Conservation (phyloP, 116 monocot genomes). For the Papilionanthe hybrid region DNA sequence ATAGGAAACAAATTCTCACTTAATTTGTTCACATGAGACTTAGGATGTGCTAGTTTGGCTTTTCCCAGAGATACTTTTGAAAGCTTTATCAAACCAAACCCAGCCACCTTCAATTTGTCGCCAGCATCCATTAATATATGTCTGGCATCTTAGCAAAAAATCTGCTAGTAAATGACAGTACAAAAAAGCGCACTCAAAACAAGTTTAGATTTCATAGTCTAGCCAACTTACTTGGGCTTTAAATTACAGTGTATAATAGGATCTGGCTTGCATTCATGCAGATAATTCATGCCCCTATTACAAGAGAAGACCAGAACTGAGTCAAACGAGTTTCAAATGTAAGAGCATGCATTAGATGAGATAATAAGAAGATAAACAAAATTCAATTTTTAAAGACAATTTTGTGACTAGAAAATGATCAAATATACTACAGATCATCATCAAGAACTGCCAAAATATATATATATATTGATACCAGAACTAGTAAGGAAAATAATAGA, state of each 20-base stretch:
- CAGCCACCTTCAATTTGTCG: slow-evolving; percentile 74
- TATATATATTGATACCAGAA: too few relatives aligned
- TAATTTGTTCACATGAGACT: slow-evolving; percentile 28
- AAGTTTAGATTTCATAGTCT: slow-evolving; percentile 7
- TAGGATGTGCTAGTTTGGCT: slow-evolving; percentile 50
- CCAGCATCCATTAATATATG: slow-evolving; percentile 89
- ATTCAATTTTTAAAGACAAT: background rate
- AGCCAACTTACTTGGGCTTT: slow-evolving; percentile 87
- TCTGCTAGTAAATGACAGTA: slow-evolving; percentile 55
- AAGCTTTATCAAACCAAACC: slow-evolving; percentile 79
- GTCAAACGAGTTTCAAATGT: background rate
- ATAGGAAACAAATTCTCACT: slow-evolving; percentile 29
- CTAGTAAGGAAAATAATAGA: too few relatives aligned
- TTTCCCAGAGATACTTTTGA: slow-evolving; percentile 59
- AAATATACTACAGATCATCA: too few relatives aligned
- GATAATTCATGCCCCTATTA: slow-evolving; percentile 95
- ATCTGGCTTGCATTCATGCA: slow-evolving; percentile 92
- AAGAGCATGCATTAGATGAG: background rate
- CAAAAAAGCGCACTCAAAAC: slow-evolving; percentile 9
- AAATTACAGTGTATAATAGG: slow-evolving; percentile 89
- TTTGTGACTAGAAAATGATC: too few relatives aligned
- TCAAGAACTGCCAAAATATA: too few relatives aligned
- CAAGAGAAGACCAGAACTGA: slow-evolving; percentile 6
- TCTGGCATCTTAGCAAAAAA: slow-evolving; percentile 94
- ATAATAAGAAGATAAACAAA: background rate